A percentile compares a stretch with the other conserved stretches of the same genome.
phyloP scores from a whole-genome alignment of 2,329 filamentous ascomycete genomes.

The Ascochyta clinopodiicola region DNA sequence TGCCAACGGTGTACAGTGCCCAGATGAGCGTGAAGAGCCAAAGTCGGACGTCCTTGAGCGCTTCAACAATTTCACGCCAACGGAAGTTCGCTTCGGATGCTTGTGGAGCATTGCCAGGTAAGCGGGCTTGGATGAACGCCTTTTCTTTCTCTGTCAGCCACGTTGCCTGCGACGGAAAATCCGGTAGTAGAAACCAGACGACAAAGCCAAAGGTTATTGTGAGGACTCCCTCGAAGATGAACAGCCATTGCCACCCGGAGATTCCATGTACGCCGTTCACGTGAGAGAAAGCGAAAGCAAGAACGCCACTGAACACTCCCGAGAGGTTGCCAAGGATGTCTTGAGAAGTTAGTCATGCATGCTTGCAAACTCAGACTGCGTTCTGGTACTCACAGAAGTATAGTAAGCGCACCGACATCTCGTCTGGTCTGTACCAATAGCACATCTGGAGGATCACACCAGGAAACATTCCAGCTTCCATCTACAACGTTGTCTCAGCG shows the following conservation, averaged over 20 bases:
- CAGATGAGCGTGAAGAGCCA: slow-evolving; percentile 57
- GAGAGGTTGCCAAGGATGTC: slow-evolving; percentile 60
- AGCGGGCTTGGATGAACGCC: slow-evolving; percentile 55
- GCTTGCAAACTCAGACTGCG: not conserved
- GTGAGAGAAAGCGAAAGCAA: slow-evolving; percentile 63
- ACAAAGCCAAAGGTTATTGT: slow-evolving; percentile 22
- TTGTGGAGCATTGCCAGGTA: slow-evolving; percentile 52
- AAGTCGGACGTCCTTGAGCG: slow-evolving; percentile 57
- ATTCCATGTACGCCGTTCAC: slow-evolving; percentile 61
- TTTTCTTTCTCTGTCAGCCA: slow-evolving; percentile 51
- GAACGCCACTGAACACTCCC: slow-evolving; percentile 64
- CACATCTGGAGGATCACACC: slow-evolving; percentile 58
- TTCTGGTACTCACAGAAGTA: slow-evolving; percentile 21
- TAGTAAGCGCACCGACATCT: slow-evolving; percentile 23
- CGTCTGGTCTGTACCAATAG: slow-evolving; percentile 65
- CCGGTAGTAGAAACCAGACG: slow-evolving; percentile 19
- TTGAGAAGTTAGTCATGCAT: not conserved
- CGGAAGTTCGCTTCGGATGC: slow-evolving; percentile 53
- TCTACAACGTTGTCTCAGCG: not conserved
- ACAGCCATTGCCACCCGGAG: slow-evolving; percentile 47
- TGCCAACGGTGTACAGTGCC: slow-evolving; percentile 48
- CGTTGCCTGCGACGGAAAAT: slow-evolving; percentile 30
- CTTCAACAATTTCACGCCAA: slow-evolving; percentile 56
- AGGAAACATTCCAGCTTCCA: slow-evolving; percentile 38
- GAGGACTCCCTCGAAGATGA: slow-evolving; percentile 21